These are phyloP conservation scores for Helianthus annuus DNA, from an alignment of 129 eudicot species.

Conservation along the genomic window DNA sequence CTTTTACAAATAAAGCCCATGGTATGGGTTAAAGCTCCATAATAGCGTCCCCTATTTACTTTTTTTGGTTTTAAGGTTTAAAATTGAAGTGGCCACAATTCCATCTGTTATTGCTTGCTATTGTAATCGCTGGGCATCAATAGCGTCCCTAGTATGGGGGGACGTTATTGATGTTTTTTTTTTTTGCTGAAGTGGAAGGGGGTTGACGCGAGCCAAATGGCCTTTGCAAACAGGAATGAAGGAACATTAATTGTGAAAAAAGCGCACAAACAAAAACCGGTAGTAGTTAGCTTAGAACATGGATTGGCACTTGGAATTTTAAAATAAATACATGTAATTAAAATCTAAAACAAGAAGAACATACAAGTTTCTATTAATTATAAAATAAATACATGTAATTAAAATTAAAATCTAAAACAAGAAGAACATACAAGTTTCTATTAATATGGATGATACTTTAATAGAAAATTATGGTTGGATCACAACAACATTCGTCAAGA, in stretches of 20 bases:
- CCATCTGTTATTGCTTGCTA: no score
- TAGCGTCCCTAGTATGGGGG: no score
- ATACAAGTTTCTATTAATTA: not conserved
- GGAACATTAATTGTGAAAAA: not conserved
- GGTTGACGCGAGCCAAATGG: no score
- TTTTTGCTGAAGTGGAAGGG: no score
- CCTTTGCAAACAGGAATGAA: no score
- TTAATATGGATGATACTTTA: not conserved
- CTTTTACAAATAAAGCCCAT: no score
- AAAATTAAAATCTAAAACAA: not conserved
- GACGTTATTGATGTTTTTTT: no score
- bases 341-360: not conserved
- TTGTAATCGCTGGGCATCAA: no score
- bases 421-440: not conserved
- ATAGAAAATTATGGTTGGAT: slow-evolving; percentile 71
- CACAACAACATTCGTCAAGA: slow-evolving; percentile 89
- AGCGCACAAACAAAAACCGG: not conserved
- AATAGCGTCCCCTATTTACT: no score
- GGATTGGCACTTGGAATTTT: not conserved
- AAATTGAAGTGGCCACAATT: no score
- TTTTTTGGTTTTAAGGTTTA: no score
- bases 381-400: slow-evolving; percentile 5
- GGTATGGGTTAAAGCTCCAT: no score
- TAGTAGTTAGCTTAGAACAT: not conserved
- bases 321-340: slow-evolving; percentile 6